These are phyloP conservation scores for Guyanaporus albipodus DNA, from an alignment of 768 basidiomycete genomes.

Conservation along the genomic window DNA sequence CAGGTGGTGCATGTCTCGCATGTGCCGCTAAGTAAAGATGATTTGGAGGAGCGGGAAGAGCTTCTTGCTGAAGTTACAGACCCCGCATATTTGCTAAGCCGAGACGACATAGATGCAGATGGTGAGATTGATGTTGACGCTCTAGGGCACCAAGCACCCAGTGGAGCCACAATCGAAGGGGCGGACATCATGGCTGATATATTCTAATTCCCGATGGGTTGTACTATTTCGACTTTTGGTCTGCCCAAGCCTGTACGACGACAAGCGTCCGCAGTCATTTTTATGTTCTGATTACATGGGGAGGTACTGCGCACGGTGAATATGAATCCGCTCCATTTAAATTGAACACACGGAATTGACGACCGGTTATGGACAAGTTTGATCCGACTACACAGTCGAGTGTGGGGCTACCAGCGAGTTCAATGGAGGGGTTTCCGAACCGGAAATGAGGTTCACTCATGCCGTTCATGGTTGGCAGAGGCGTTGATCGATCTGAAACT, in stretches of 20 bases:
- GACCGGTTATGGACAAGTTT: no score
- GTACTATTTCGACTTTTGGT: not conserved
- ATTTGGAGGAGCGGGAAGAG: constrained; percentile 75
- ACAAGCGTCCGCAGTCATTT: not conserved
- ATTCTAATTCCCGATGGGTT: constrained; percentile 19
- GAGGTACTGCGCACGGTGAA: no score
- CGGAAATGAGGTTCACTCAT: no score
- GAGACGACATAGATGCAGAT: constrained; percentile 55
- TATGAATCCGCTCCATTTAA: no score
- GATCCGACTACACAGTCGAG: no score
- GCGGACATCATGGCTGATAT: constrained; percentile 32
- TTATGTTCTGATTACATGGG: not conserved
- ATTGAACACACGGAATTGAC: no score
- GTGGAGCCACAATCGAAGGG: constrained; percentile 44
- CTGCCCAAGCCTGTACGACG: not conserved
- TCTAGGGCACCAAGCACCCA: constrained; percentile 56
- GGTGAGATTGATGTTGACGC: constrained; percentile 50
- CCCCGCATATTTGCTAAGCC: constrained; percentile 49
- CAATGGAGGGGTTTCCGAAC: not conserved
- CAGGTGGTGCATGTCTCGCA: constrained; percentile 73
- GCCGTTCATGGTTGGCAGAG: not conserved
- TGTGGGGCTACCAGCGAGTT: no score
- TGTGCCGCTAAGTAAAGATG: constrained; percentile 65
- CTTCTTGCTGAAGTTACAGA: constrained; percentile 74
- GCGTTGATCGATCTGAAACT: not conserved